Evolutionary conservation across 2,329 filamentous ascomycete genomes (phyloP).

Genomic region (Trichoderma arundinaceum): DNA sequence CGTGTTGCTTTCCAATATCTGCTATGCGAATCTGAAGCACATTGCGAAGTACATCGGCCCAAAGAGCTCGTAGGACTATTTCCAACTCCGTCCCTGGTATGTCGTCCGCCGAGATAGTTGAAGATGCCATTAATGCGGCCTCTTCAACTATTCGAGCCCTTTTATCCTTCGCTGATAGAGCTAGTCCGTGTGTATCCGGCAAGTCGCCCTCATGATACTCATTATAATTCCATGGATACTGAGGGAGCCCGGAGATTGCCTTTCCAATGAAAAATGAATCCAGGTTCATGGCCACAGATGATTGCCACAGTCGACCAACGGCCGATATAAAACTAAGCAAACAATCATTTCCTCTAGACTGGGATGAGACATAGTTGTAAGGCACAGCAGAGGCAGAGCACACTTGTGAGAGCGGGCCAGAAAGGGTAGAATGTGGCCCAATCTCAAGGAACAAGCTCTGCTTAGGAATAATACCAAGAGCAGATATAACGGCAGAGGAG

Average conservation of each 20-base stretch:
- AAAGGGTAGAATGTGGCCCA: slow-evolving; percentile 36
- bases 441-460: slow-evolving; percentile 35
- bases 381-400: neutral
- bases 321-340: slow-evolving; percentile 9
- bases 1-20: slow-evolving; percentile 32
- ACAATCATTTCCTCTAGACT: neutral
- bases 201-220: neutral
- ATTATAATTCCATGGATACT: neutral
- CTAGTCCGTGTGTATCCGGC: neutral
- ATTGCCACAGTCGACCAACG: slow-evolving; percentile 18
- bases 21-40: neutral
- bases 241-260: slow-evolving; percentile 9
- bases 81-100: slow-evolving; percentile 17
- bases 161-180: slow-evolving; percentile 10
- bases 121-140: neutral
- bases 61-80: slow-evolving; percentile 14
- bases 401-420: slow-evolving; percentile 34
- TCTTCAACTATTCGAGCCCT: neutral
- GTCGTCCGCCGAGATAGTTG: neutral
- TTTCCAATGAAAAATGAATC: slow-evolving; percentile 13
- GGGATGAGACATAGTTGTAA: slow-evolving; percentile 21
- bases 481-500: slow-evolving; percentile 24
- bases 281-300: neutral
- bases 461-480: slow-evolving; percentile 3
- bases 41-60: slow-evolving; percentile 19